These are phyloP conservation scores for Malassezia furfur DNA, from an alignment of 1,284 basidiomycete genomes.

Conservation along the genomic window DNA sequence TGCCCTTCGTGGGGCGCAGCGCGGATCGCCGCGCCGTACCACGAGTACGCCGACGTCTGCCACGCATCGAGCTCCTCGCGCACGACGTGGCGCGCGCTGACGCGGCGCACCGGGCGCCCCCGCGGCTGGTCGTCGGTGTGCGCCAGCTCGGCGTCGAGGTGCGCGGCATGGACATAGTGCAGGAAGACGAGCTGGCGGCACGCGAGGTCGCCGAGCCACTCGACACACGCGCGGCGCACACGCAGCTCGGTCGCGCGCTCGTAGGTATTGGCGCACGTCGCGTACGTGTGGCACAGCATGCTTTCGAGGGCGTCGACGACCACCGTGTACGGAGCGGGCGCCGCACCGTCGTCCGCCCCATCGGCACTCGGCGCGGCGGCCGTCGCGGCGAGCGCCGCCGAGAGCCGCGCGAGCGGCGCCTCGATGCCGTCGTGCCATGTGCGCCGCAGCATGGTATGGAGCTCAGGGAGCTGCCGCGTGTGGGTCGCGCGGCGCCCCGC, in stretches of 20 bases:
- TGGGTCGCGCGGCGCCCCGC: neutral
- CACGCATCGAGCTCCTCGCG: conserved; percentile 59
- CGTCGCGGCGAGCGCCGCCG: neutral
- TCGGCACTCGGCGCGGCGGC: neutral
- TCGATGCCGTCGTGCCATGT: neutral
- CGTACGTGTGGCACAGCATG: conserved; percentile 89
- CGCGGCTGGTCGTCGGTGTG: neutral
- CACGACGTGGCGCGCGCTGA: neutral
- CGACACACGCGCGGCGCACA: conserved; percentile 80
- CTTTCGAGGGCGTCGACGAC: conserved; percentile 44
- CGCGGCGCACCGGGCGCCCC: neutral
- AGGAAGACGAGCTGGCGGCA: conserved; percentile 85
- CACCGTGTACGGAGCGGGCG: neutral
- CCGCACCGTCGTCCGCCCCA: neutral
- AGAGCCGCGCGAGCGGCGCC: neutral
- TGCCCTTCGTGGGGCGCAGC: conserved; percentile 84
- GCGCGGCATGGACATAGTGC: conserved; percentile 42
- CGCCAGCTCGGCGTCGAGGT: neutral
- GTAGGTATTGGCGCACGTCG: conserved; percentile 78
- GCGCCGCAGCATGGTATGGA: conserved; percentile 10
- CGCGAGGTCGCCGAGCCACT: conserved; percentile 89
- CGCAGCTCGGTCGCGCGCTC: conserved; percentile 65
- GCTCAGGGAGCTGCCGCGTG: conserved; percentile 13
- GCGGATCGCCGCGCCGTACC: conserved; percentile 78
- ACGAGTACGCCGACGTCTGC: conserved; percentile 77